Evolutionary conservation across 495 filamentous ascomycete genomes (phyloP).

Genomic region (Lindgomyces ingoldianus): DNA sequence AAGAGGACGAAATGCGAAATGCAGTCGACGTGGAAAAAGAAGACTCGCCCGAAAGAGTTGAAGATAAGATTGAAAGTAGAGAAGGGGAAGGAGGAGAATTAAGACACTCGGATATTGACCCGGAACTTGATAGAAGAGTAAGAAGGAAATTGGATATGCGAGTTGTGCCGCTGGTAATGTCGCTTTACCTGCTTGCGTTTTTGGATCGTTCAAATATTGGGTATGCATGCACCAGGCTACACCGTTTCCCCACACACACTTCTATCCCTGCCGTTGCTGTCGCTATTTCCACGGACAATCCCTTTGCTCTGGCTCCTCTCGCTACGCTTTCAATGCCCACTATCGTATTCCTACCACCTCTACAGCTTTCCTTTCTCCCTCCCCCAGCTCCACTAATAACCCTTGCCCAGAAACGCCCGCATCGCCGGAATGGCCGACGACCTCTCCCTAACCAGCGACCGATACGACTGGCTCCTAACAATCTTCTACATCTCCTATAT

Average conservation of each 20-base stretch:
- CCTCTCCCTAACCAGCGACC: slow-evolving; percentile 51
- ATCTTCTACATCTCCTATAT: slow-evolving; percentile 74
- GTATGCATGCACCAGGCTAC: slow-evolving; percentile 10
- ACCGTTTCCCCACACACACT: no score
- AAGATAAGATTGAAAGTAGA: no score
- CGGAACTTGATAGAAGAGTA: slow-evolving; percentile 59
- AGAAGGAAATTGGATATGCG: slow-evolving; percentile 72
- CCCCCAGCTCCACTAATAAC: not conserved
- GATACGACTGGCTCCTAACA: slow-evolving; percentile 69
- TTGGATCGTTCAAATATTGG: slow-evolving; percentile 69
- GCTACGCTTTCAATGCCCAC: not conserved
- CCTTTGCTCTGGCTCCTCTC: not conserved
- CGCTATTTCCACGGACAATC: no score
- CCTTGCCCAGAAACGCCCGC: slow-evolving; percentile 49
- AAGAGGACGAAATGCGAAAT: no score
- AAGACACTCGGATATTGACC: slow-evolving; percentile 23
- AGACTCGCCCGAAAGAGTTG: no score
- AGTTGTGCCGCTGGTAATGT: slow-evolving; percentile 74
- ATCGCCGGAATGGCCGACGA: slow-evolving; percentile 72
- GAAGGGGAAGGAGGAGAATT: no score
- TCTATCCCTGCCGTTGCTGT: no score
- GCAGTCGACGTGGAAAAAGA: no score
- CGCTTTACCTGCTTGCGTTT: slow-evolving; percentile 79
- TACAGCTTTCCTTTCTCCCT: not conserved
- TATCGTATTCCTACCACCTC: not conserved